These are phyloP conservation scores for Coprinopsis cinerea DNA, from an alignment of 768 basidiomycete genomes.

Conservation along the genomic window DNA sequence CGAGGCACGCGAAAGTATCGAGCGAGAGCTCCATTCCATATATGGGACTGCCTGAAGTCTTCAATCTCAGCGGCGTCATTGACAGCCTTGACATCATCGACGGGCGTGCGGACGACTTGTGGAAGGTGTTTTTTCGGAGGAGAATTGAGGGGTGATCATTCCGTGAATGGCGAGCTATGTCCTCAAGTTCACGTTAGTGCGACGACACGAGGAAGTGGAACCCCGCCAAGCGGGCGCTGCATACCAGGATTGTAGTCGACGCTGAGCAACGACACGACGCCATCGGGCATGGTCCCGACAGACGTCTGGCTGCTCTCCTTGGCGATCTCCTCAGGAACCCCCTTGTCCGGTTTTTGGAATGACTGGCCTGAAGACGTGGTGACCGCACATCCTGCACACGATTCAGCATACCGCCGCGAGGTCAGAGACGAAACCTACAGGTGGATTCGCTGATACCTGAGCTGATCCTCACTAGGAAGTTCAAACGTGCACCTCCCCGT, in stretches of 20 bases:
- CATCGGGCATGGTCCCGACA: slow-evolving; percentile 86
- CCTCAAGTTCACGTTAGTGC: slow-evolving; percentile 52
- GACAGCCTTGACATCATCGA: slow-evolving; percentile 74
- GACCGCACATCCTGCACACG: slow-evolving; percentile 59
- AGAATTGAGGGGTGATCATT: slow-evolving; percentile 37
- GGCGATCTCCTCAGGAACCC: slow-evolving; percentile 56
- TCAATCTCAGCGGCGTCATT: slow-evolving; percentile 79
- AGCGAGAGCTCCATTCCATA: slow-evolving; percentile 81
- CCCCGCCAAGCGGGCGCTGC: neutral
- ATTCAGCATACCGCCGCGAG: neutral
- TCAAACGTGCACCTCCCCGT: no score
- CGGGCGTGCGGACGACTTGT: slow-evolving; percentile 50
- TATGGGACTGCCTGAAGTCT: slow-evolving; percentile 85
- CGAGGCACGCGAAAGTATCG: slow-evolving; percentile 95
- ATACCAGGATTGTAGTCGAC: slow-evolving; percentile 76
- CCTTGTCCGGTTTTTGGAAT: slow-evolving; percentile 58
- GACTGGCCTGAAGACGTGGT: slow-evolving; percentile 62
- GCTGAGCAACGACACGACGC: slow-evolving; percentile 93
- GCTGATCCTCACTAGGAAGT: no score
- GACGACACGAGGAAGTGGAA: neutral
- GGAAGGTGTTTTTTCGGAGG: neutral
- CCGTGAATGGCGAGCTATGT: slow-evolving; percentile 78
- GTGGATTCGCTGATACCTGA: slow-evolving; percentile 94
- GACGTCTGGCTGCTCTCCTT: slow-evolving; percentile 64
- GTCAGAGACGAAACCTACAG: slow-evolving; percentile 38